Conservation (phyloP, 805 yeast genomes). For the Pichia exigua region DNA sequence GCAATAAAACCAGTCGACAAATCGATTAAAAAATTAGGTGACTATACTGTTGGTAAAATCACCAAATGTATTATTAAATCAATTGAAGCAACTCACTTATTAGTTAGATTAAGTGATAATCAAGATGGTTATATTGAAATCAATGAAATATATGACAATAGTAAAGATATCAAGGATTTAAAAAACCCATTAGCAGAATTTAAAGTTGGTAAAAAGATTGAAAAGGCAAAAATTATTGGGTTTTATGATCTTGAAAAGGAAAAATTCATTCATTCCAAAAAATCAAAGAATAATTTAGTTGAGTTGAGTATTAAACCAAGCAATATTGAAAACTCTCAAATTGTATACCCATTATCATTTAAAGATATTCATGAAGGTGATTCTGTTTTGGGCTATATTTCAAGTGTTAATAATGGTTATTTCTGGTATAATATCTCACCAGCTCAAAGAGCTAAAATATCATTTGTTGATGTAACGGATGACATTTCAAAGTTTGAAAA, state of each 20-base stretch:
- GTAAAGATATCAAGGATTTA: constrained; percentile 47
- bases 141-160: constrained; percentile 53
- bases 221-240: constrained; percentile 64
- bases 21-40: constrained; percentile 38
- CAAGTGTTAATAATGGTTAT: constrained; percentile 50
- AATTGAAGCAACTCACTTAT: constrained; percentile 60
- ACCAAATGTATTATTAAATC: constrained; percentile 55
- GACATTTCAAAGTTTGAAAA: constrained; percentile 41
- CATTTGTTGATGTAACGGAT: constrained; percentile 55
- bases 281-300: constrained; percentile 46
- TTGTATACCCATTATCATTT: constrained; percentile 27
- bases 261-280: constrained; percentile 52
- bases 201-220: constrained; percentile 47
- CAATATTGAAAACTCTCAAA: constrained; percentile 30
- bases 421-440: constrained; percentile 70
- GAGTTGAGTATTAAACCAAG: constrained; percentile 43
- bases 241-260: constrained; percentile 65
- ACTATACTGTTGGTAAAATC: constrained; percentile 50
- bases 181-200: constrained; percentile 53
- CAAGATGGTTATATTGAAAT: constrained; percentile 74
- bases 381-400: constrained; percentile 52
- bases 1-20: constrained; percentile 56
- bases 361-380: constrained; percentile 42
- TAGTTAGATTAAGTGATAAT: constrained; percentile 69
- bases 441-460: constrained; percentile 54